Evolutionary conservation across 768 basidiomycete genomes (phyloP).

Genomic region (Favolaschia claudopus): DNA sequence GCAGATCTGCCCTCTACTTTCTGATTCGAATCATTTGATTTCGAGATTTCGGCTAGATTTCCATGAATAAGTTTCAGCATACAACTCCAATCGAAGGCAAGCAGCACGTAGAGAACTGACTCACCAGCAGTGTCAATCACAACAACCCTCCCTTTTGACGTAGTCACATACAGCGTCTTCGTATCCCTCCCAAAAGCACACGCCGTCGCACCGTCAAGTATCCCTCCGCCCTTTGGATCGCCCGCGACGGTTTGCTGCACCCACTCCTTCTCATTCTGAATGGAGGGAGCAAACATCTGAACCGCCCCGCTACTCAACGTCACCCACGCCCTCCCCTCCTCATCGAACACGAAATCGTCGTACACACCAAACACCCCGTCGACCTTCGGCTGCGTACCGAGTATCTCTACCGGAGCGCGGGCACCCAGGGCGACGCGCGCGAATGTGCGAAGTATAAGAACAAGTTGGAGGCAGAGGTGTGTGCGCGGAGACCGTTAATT

Average conservation of each 20-base stretch:
- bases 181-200: slow-evolving; percentile 4
- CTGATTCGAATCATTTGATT: too few species aligned
- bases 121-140: slow-evolving; percentile 3
- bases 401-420: neutral
- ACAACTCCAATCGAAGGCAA: too few species aligned
- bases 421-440: neutral
- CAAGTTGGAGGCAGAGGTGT: neutral
- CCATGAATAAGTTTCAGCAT: too few species aligned
- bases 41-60: too few species aligned
- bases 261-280: slow-evolving; percentile 1
- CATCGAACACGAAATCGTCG: slow-evolving; percentile 3
- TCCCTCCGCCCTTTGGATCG: neutral
- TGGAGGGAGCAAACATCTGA: neutral
- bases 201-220: neutral
- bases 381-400: neutral
- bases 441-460: slow-evolving; percentile 1
- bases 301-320: neutral
- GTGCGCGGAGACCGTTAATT: slow-evolving; percentile 5
- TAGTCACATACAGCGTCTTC: slow-evolving; percentile 3
- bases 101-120: too few species aligned
- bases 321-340: slow-evolving; percentile 1
- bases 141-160: neutral
- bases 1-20: too few species aligned
- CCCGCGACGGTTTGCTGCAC: neutral
- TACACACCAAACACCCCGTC: neutral